Evolutionary conservation across 495 filamentous ascomycete species (phyloP).

Genomic region (Penicillium odoratum): DNA sequence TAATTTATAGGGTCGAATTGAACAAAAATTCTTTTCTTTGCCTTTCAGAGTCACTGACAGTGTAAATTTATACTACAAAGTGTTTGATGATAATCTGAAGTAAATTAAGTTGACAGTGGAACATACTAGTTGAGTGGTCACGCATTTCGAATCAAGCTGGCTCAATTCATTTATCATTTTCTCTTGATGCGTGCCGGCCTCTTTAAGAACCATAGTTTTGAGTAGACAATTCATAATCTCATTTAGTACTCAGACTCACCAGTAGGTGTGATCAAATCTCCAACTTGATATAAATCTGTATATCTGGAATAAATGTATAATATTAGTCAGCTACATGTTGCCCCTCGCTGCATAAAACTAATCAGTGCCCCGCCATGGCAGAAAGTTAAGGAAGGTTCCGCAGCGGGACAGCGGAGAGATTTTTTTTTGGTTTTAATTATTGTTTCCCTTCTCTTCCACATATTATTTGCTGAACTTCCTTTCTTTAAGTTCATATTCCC

Average conservation of each 20-base stretch:
- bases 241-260: neutral
- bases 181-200: no score
- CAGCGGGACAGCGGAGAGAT: neutral
- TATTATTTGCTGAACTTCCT: neutral
- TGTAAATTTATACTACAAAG: neutral
- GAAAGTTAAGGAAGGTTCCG: slow-evolving; percentile 6
- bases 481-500: neutral
- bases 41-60: neutral
- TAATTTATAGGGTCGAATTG: neutral
- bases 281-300: neutral
- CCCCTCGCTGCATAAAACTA: slow-evolving; percentile 1
- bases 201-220: neutral
- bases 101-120: neutral
- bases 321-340: slow-evolving; percentile 9
- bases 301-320: neutral
- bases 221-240: neutral
- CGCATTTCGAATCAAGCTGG: neutral
- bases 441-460: neutral
- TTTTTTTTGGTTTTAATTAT: slow-evolving; percentile 6
- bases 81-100: neutral
- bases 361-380: slow-evolving; percentile 9
- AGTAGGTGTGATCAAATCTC: neutral
- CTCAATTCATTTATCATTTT: neutral
- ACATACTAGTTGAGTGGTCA: no score
- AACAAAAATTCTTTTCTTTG: neutral